These are phyloP conservation scores for Bauhinia variegata DNA, from an alignment of 306 rosid genomes.

Conservation along the genomic window DNA sequence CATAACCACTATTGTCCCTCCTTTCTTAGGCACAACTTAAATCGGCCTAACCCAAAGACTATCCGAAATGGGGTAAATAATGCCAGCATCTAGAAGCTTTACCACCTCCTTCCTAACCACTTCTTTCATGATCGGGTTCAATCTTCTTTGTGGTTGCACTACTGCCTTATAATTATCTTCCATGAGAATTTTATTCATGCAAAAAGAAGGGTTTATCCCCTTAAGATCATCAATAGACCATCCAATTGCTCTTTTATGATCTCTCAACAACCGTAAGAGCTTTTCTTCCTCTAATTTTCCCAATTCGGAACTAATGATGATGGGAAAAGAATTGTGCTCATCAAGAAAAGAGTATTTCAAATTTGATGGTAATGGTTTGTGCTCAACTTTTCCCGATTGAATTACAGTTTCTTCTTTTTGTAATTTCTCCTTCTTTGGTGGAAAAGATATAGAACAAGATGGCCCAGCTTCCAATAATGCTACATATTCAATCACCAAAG, in stretches of 20 bases:
- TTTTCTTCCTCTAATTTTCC: background rate
- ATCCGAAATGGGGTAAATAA: background rate
- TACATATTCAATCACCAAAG: too few relatives aligned
- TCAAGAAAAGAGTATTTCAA: background rate
- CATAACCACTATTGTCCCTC: background rate
- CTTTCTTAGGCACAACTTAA: background rate
- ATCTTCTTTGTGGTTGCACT: too few relatives aligned
- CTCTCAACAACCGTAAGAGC: background rate
- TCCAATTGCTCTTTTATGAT: background rate
- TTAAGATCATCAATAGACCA: background rate
- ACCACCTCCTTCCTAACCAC: too few relatives aligned
- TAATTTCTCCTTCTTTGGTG: background rate
- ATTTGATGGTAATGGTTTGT: background rate
- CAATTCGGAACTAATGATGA: background rate
- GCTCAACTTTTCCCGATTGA: background rate
- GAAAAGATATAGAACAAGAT: too few relatives aligned
- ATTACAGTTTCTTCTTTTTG: background rate
- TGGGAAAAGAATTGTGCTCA: background rate
- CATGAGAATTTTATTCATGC: background rate
- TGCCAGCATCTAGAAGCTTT: too few relatives aligned
- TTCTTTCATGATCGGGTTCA: background rate
- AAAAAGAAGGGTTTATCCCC: background rate
- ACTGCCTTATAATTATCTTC: background rate
- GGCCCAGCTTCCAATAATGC: too few relatives aligned
- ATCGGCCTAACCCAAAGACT: background rate